Percentiles rank a stretch among this genome's conserved stretches.
Evolutionary conservation across 345 rosid genomes (phyloP).

Genomic region (Odontarrhena argentea): DNA sequence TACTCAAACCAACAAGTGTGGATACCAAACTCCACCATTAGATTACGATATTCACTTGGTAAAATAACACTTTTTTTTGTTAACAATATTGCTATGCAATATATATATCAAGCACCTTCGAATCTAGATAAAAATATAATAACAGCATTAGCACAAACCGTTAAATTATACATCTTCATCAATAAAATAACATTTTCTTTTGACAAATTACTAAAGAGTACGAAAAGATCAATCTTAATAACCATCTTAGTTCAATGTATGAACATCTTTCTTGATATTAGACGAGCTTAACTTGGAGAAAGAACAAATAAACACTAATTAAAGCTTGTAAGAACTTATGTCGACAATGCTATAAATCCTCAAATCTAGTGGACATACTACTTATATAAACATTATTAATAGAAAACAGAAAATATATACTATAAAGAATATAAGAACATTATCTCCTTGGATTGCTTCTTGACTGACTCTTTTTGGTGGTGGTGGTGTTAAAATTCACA

Average conservation of each 20-base stretch:
- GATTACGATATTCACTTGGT: no score
- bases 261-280: conserved; percentile 29
- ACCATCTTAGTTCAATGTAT: conserved; percentile 31
- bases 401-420: background rate
- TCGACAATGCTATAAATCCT: conserved; percentile 29
- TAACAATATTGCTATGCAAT: no score
- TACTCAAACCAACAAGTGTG: no score
- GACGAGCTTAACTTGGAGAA: conserved; percentile 5
- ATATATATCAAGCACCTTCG: no score
- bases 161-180: no score
- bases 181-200: no score
- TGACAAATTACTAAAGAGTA: no score
- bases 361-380: conserved; percentile 31
- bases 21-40: no score
- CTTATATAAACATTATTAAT: background rate
- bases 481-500: conserved; percentile 8
- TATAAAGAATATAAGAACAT: background rate
- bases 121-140: no score
- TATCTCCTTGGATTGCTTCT: conserved; percentile 33
- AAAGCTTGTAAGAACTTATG: conserved; percentile 34
- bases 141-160: no score
- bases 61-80: no score
- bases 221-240: background rate
- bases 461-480: background rate
- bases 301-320: background rate